Conservation (phyloP, 257 asterid genomes). For the Ballota nigra region DNA sequence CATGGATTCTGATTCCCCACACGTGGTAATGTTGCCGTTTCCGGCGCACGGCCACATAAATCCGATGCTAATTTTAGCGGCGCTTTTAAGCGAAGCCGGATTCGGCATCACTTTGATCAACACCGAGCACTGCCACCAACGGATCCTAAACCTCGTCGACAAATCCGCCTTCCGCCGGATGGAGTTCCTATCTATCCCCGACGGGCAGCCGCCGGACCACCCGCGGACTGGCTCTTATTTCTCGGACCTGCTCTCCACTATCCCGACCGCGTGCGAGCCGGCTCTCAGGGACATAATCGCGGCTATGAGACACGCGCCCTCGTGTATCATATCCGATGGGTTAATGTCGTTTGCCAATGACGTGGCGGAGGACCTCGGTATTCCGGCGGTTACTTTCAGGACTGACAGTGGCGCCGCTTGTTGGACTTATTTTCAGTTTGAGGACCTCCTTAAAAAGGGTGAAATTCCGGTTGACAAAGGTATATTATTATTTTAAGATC, state of each 20-base stretch:
- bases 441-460: constrained; percentile 32
- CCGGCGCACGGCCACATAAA: constrained; percentile 55
- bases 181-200: constrained; percentile 35
- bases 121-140: constrained; percentile 40
- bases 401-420: constrained; percentile 42
- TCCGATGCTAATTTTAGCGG: constrained; percentile 45
- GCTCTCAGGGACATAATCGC: constrained; percentile 23
- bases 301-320: constrained; percentile 30
- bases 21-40: constrained; percentile 34
- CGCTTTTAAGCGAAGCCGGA: constrained; percentile 32
- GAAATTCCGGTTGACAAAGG: constrained; percentile 37
- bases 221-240: constrained; percentile 23
- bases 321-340: constrained; percentile 40
- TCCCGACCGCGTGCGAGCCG: constrained; percentile 14
- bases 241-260: constrained; percentile 28
- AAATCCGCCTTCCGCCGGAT: constrained; percentile 21
- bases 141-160: background rate
- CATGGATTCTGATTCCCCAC: constrained; percentile 14
- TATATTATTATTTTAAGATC: background rate
- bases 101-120: constrained; percentile 39
- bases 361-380: constrained; percentile 34
- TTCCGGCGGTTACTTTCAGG: constrained; percentile 43
- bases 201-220: constrained; percentile 44
- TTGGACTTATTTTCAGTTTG: constrained; percentile 39
- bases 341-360: constrained; percentile 45